Conservation (phyloP, 495 filamentous ascomycete species). For the Trichoderma asperelloides region DNA sequence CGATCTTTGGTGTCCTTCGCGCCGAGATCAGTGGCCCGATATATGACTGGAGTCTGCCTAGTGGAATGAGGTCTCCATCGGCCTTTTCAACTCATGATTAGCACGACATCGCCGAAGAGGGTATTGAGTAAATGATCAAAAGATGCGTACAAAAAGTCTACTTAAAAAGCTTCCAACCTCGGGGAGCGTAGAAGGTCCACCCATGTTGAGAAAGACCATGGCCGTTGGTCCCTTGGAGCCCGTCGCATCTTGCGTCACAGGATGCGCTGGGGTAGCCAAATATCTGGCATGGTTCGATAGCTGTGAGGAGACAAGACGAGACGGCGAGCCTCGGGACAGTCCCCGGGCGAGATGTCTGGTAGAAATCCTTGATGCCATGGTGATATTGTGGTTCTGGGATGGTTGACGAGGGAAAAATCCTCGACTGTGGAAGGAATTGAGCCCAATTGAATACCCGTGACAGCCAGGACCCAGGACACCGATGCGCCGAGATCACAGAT, state of each 20-base stretch:
- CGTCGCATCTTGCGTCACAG: conserved; percentile 58
- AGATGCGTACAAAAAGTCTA: conserved; percentile 68
- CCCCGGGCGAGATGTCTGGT: not conserved
- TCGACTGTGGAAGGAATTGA: not conserved
- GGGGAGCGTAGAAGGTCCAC: conserved; percentile 77
- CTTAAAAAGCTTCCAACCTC: conserved; percentile 92
- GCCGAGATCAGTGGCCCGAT: conserved; percentile 78
- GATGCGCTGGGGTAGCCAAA: conserved; percentile 61
- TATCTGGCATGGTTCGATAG: conserved; percentile 29
- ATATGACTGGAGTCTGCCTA: conserved; percentile 86
- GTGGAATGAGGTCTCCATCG: conserved; percentile 91
- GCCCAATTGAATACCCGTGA: not conserved
- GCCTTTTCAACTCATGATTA: conserved; percentile 40
- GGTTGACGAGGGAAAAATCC: not conserved
- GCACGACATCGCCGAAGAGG: not conserved
- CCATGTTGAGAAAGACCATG: conserved; percentile 99
- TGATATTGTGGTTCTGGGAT: not conserved
- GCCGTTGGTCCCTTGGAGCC: conserved; percentile 60
- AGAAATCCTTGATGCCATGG: conserved; percentile 3
- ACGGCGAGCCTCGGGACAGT: conserved; percentile 8
- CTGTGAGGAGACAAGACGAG: conserved; percentile 2
- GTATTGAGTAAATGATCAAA: not conserved
- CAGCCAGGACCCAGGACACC: not conserved
- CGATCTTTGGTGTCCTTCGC: conserved; percentile 87
- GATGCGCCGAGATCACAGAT: conserved; percentile 2